Evolutionary conservation across 2,329 filamentous ascomycete species (phyloP).

Genomic region (Fusarium mangiferae): DNA sequence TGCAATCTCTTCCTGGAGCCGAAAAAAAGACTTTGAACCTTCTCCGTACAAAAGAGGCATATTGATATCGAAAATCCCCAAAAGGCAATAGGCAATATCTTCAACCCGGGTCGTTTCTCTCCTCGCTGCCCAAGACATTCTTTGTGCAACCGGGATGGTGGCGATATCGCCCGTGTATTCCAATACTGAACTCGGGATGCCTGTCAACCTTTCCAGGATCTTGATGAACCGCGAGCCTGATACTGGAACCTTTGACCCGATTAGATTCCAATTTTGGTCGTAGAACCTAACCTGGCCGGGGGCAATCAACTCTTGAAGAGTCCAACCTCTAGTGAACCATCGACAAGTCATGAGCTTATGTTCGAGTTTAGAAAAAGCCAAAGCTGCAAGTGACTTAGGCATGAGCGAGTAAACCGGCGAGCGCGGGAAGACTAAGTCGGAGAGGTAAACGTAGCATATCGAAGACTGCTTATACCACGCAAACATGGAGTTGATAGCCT

Average conservation of each 20-base stretch:
- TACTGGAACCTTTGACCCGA: neutral
- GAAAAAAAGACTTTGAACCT: neutral
- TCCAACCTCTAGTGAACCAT: neutral
- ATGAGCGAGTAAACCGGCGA: too few species aligned
- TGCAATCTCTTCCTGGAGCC: neutral
- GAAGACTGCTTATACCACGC: neutral
- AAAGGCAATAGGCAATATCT: neutral
- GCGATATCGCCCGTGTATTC: accelerated
- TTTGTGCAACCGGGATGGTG: neutral
- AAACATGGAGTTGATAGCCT: neutral
- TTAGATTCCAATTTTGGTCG: neutral
- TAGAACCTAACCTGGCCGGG: neutral
- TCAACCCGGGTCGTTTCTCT: neutral
- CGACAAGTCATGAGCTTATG: too few species aligned
- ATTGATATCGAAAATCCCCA: neutral
- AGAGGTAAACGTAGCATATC: neutral
- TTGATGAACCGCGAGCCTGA: neutral
- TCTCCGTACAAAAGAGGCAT: neutral
- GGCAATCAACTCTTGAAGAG: neutral
- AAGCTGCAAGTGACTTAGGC: too few species aligned
- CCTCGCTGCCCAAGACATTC: neutral
- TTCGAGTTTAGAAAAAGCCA: too few species aligned
- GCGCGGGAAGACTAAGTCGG: neutral
- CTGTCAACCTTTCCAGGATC: neutral
- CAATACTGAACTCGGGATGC: neutral